Evolutionary conservation across 2,329 filamentous ascomycete genomes (phyloP), one percentile per base, ranked within the genome.

Genomic region (Microsporum canis): DNA sequence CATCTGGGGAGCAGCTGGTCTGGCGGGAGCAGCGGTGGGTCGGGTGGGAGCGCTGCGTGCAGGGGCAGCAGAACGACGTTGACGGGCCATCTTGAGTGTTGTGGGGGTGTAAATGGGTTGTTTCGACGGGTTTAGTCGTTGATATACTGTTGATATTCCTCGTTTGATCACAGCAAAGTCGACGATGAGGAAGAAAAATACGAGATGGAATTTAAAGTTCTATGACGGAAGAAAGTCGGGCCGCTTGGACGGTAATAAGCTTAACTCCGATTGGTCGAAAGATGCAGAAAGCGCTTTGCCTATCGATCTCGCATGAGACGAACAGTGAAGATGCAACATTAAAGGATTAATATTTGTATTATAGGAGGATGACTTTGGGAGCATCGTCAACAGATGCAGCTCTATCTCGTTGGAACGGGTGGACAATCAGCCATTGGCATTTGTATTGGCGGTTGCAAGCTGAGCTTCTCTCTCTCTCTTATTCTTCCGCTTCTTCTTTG

Each of bases 1-100:
- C 49, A 53, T 53, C 69, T 78, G 70, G 65, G 80, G 76, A 68
- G 78, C 73, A 68, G 78, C 73, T 63, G 82, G 77, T 68, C 82
- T 77, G 62, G 83, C 75, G 63, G 86, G 79, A 65, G 84, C 81
- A 69, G 83, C 75, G 57, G 79, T 83, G 69, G 88, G 88, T 70
- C 88, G 86, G 65, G 83, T 74, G 64, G 85, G 84, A 67, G 85
- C 82, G 72, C 83, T 80, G 71, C 75, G 73, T 71, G 76, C 71
- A 69, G 76, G 72, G 75, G 71, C 71, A 61, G 74, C 80, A 76
- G 82, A 79, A 76, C 87, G 84, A 74, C 86, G 83, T 81, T 88
- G 85, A 78, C 88, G 88, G 87, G 88, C 78, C 88, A 92, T 92
- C 63, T 75, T 81, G 73, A 57, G 14, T 53, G 29, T 53, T 53